Percentiles rank a stretch among this genome's conserved stretches.
These are phyloP conservation scores for Diddensiella transvaalensis DNA, from an alignment of 805 yeast genomes.

Conservation along the genomic window DNA sequence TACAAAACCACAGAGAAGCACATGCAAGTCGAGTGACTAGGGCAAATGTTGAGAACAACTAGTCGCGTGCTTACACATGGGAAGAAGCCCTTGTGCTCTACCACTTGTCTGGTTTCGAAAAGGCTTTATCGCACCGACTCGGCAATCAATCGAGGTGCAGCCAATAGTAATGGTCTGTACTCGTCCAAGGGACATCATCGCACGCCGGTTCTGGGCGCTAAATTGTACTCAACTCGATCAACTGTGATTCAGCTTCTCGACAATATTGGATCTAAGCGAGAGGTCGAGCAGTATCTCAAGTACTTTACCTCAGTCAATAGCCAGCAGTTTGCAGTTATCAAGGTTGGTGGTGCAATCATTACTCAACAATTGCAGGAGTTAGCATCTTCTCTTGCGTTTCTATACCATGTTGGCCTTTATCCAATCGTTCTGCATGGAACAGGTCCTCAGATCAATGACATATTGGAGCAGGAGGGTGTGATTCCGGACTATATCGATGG, in stretches of 20 bases:
- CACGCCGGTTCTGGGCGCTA: too few relatives aligned
- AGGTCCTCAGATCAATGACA: conserved; percentile 96
- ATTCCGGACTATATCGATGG: conserved; percentile 97
- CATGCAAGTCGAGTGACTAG: neutral
- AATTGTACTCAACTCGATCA: conserved; percentile 60
- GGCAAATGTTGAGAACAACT: conserved; percentile 2
- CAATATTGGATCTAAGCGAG: conserved; percentile 95
- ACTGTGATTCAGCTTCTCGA: conserved; percentile 93
- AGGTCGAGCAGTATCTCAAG: conserved; percentile 95
- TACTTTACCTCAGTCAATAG: conserved; percentile 84
- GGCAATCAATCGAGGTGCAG: too few relatives aligned
- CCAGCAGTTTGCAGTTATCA: conserved; percentile 97
- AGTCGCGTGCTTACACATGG: neutral
- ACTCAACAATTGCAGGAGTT: conserved; percentile 90
- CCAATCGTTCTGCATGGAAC: conserved; percentile 98
- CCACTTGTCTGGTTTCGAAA: neutral
- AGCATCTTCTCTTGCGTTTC: conserved; percentile 92
- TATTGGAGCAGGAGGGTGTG: conserved; percentile 88
- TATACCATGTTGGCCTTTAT: conserved; percentile 94
- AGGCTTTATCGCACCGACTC: too few relatives aligned
- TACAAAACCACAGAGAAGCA: too few relatives aligned
- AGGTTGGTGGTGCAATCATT: conserved; percentile 98
- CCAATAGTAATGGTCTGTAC: too few relatives aligned
- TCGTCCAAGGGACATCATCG: too few relatives aligned
- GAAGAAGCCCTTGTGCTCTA: neutral